phyloP scores from a whole-genome alignment of 2,329 filamentous ascomycete species.

The Xylaria sp. region DNA sequence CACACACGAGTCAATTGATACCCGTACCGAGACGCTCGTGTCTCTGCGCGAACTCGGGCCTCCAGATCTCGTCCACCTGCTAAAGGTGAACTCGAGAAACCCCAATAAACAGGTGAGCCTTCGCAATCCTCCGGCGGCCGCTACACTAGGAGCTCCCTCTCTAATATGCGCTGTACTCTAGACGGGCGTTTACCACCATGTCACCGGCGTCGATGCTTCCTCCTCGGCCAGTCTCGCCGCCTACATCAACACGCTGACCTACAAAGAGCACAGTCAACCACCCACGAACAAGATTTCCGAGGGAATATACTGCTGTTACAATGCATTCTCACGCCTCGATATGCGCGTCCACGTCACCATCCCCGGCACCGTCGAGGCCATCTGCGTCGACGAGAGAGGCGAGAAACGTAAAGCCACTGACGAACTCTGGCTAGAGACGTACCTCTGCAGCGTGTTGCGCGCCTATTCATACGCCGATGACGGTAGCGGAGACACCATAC shows the following conservation, averaged over 20 bases:
- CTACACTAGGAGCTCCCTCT: slow-evolving; percentile 23
- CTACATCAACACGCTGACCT: slow-evolving; percentile 97
- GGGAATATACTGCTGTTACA: slow-evolving; percentile 98
- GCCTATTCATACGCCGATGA: slow-evolving; percentile 98
- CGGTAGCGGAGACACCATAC: slow-evolving; percentile 91
- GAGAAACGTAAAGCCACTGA: slow-evolving; percentile 95
- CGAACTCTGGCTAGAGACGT: slow-evolving; percentile 96
- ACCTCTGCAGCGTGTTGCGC: slow-evolving; percentile 91
- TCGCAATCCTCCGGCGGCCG: slow-evolving; percentile 44
- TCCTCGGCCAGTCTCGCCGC: slow-evolving; percentile 96
- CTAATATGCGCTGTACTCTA: slow-evolving; percentile 52
- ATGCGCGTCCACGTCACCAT: slow-evolving; percentile 99
- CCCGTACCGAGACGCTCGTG: slow-evolving; percentile 88
- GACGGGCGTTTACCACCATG: slow-evolving; percentile 97
- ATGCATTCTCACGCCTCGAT: slow-evolving; percentile 96
- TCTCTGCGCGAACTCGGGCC: slow-evolving; percentile 92
- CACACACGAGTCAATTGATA: slow-evolving; percentile 89
- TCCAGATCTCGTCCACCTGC: slow-evolving; percentile 92
- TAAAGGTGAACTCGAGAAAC: slow-evolving; percentile 76
- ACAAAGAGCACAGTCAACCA: slow-evolving; percentile 83
- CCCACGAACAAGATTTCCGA: slow-evolving; percentile 86
- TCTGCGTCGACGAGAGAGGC: slow-evolving; percentile 95
- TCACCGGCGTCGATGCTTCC: slow-evolving; percentile 95
- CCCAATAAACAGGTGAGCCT: slow-evolving; percentile 59
- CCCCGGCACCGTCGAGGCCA: slow-evolving; percentile 94